Percentiles rank a stretch among this genome's conserved stretches.
phyloP scores from a whole-genome alignment of 345 rosid species.

The Hirschfeldia incana region DNA sequence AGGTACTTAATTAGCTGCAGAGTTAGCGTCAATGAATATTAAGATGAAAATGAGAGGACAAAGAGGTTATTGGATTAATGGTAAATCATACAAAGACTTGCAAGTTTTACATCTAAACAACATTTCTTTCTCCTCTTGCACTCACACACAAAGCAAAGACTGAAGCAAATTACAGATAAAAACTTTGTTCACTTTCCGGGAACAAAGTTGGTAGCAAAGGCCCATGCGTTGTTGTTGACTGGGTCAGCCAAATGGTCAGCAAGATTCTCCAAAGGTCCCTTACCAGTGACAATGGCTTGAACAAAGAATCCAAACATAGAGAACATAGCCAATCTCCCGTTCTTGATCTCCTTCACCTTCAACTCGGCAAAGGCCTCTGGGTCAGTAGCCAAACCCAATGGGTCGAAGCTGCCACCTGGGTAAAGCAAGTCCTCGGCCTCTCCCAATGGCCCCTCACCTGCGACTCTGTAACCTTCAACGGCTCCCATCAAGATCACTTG shows the following conservation, averaged over 20 bases:
- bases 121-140: constrained; percentile 21
- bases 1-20: constrained; percentile 89
- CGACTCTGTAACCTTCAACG: background rate
- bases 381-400: background rate
- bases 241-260: constrained; percentile 2
- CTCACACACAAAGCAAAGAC: constrained; percentile 21
- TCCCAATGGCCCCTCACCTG: background rate
- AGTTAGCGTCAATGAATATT: constrained; percentile 91
- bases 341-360: background rate
- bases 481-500: constrained; percentile 46
- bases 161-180: constrained; percentile 28
- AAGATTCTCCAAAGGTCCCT: background rate
- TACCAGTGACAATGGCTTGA: background rate
- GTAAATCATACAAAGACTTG: constrained; percentile 21
- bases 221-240: background rate
- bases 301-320: background rate
- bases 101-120: constrained; percentile 23
- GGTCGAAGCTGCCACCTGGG: background rate
- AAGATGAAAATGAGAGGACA: constrained; percentile 7
- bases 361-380: background rate
- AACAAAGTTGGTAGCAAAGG: background rate
- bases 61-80: constrained; percentile 25
- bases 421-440: constrained; percentile 2
- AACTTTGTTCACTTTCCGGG: constrained; percentile 33
- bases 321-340: background rate